Evolutionary conservation across 2,329 filamentous ascomycete species (phyloP), one percentile per base, ranked within the genome.

Genomic region (Ascocoryne sarcoides): DNA sequence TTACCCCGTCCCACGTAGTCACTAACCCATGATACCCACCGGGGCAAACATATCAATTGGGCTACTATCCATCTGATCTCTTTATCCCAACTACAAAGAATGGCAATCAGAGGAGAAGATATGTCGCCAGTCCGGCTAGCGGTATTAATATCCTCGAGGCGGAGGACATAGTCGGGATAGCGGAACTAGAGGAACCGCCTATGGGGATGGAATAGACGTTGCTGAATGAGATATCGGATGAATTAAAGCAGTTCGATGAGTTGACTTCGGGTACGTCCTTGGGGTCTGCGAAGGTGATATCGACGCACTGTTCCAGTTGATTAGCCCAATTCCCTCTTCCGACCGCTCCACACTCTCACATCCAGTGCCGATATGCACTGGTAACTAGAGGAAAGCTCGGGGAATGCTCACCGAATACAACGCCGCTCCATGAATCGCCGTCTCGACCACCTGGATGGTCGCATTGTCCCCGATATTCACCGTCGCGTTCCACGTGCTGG

Each of bases 251-350:
- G 65, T 95, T 95, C 10, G 76, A 72, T 44, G 71, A 68, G 59
- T 84, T 94, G 50, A 95, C 84, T 51, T 82, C 41, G 81, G 68
- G 68, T 36, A 94, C 78, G 58, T 94, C 82, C 54, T 77, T 67
- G 17, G 84, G 84, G 1, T 88, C 84, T 35, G 82, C 85, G 54
- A 96, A 93, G 34, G 83, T 90, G 55, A 96, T 93, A 59, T 96
- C 90, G 52, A 93, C 89, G 60, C 92, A 96, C 87, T 95, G 14
- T 14, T 14, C 16, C 36, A 51, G 34, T 30, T 39, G 37, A 15
- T 45, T 32, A 23, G 5, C 9, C 7, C n/a, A 17, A 1, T 29
- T 37, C 36, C 21, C 21, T 26, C n/a, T n/a, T n/a, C n/a, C n/a
- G n/a, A n/a, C n/a, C n/a, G n/a, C n/a, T n/a, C n/a, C n/a, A n/a